Base-by-base conservation (phyloP, 345 rosid genomes). In the Moricandia arvensis region DNA sequence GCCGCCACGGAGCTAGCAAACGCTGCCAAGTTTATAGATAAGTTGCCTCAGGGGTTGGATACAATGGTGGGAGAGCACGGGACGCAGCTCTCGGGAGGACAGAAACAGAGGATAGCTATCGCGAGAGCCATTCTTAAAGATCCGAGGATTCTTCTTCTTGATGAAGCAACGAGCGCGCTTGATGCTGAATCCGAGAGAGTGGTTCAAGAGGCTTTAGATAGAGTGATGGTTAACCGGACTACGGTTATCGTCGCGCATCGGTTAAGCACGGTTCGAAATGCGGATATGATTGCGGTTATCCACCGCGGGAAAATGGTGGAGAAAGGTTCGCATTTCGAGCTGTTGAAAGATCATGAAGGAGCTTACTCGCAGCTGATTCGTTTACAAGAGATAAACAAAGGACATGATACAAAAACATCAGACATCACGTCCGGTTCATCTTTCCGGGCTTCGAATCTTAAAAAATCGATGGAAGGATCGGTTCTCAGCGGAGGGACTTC, bases 31-130 rank as follows among this genome's bases (percentile, higher is more conserved):
- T 91, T 91, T 79, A 85, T 91, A 7, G 91, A 88, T 51, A 90
- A 89, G 76, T 73, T 91, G 37, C 96, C 97, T 77, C 82, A 90
- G 83, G 99, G 97, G 59, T 68, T 90, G 33, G 96, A 92, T 69
- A 92, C 97, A 2, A 83, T 87, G 96, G 96, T 87, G 4, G 98
- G 98, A 13, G 97, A 94, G 79, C 96, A 89, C 64, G 97, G 99
- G 63, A 87, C 95, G 18, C 97, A 89, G 77, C 87, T 95, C 53
- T 92, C 97, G 0, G 99, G 99, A 8, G 99, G 99, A 29, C 99
- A 95, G 68, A 94, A 94, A 78, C 98, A 94, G 82, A 86, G 98
- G 70, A 81, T 93, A 65, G 98, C 98, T 2, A 90, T 93, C 24
- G 95, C 98, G 0, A 87, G 98, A 75, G 98, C 97, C 1, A 90